Evolutionary conservation across 441 rosid genomes (phyloP).

Genomic region (Capsella rubella): DNA sequence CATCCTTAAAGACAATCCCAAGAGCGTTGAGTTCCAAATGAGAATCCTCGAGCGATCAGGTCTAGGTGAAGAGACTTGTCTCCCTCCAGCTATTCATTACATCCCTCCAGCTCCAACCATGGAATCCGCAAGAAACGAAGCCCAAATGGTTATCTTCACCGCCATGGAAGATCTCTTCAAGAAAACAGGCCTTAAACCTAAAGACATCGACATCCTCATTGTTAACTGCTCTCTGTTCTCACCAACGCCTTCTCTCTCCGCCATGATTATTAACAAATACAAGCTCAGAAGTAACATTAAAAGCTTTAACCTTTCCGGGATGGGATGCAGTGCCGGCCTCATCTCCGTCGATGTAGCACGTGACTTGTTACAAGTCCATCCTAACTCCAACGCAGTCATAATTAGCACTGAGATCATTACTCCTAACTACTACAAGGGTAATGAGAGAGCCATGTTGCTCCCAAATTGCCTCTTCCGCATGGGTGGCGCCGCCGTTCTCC

Average conservation of each 20-base stretch:
- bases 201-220: conserved; percentile 82
- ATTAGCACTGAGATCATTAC: conserved; percentile 95
- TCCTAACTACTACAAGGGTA: conserved; percentile 85
- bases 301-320: conserved; percentile 91
- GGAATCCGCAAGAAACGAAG: conserved; percentile 81
- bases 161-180: conserved; percentile 73
- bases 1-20: conserved; percentile 68
- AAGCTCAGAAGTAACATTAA: conserved; percentile 87
- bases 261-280: conserved; percentile 89
- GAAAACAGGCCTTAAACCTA: conserved; percentile 78
- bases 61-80: conserved; percentile 88
- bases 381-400: conserved; percentile 83
- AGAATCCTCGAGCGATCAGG: conserved; percentile 89
- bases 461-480: conserved; percentile 94
- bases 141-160: conserved; percentile 81
- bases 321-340: conserved; percentile 91
- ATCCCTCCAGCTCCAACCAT: conserved; percentile 83
- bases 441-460: conserved; percentile 87
- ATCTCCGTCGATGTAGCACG: conserved; percentile 83
- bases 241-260: conserved; percentile 90
- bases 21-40: conserved; percentile 88
- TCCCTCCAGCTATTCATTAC: conserved; percentile 91
- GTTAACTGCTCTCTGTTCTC: conserved; percentile 91
- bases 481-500: conserved; percentile 86
- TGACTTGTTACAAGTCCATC: conserved; percentile 83